These are phyloP conservation scores for Botrytis porri DNA, from an alignment of 2,329 filamentous ascomycete genomes.

Conservation along the genomic window DNA sequence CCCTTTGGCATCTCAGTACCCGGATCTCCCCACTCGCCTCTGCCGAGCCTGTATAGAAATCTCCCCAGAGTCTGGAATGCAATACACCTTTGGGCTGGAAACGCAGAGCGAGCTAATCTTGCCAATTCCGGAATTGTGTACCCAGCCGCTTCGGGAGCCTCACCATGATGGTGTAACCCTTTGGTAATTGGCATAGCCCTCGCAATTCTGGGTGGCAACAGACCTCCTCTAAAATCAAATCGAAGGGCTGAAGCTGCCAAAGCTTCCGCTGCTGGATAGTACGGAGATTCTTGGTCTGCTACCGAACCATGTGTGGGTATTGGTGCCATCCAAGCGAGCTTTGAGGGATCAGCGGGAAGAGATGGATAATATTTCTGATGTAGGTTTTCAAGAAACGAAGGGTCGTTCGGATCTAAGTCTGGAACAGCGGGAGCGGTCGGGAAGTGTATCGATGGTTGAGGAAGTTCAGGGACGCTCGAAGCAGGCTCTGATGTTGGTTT, in stretches of 20 bases:
- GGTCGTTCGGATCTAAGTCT: constrained; percentile 78
- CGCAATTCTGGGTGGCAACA: constrained; percentile 74
- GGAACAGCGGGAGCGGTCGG: constrained; percentile 50
- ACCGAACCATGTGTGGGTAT: constrained; percentile 61
- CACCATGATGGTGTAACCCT: constrained; percentile 89
- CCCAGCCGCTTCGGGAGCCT: constrained; percentile 87
- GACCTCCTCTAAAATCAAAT: constrained; percentile 80
- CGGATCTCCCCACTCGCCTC: constrained; percentile 66
- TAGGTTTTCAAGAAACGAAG: constrained; percentile 78
- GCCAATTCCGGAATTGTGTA: constrained; percentile 90
- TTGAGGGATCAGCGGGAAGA: constrained; percentile 78
- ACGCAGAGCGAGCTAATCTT: constrained; percentile 73
- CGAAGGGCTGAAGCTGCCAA: constrained; percentile 76
- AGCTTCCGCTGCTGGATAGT: constrained; percentile 72
- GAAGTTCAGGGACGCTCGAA: constrained; percentile 55
- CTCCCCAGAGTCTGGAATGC: constrained; percentile 89
- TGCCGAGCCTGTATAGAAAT: constrained; percentile 77
- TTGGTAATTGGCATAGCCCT: constrained; percentile 71
- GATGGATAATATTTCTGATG: constrained; percentile 93
- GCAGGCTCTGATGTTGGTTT: constrained; percentile 42
- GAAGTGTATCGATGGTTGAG: constrained; percentile 42
- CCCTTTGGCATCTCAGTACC: constrained; percentile 68
- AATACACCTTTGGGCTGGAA: constrained; percentile 83
- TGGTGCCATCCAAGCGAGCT: constrained; percentile 86
- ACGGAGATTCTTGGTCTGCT: constrained; percentile 69